A percentile compares a stretch with the other conserved stretches of the same genome.
Conservation (phyloP, 2,329 filamentous ascomycete species). For the Calonectria pseudoturangicola region DNA sequence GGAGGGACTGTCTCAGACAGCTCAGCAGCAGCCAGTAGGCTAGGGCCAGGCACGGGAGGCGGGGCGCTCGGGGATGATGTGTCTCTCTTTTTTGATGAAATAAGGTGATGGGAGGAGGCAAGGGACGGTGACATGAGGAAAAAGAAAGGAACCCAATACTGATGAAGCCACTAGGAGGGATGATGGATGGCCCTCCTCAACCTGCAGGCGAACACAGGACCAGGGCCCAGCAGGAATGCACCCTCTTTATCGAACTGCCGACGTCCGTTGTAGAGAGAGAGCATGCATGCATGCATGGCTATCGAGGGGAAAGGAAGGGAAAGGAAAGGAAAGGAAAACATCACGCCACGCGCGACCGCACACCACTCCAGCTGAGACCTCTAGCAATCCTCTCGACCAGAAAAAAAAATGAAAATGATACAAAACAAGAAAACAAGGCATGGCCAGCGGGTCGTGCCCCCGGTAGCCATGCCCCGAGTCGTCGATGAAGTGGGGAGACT, state of each 20-base stretch:
- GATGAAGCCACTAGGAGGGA: neutral
- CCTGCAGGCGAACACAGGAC: neutral
- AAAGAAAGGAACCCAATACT: neutral
- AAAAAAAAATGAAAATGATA: conserved; percentile 1
- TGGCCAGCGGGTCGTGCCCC: conserved; percentile 7
- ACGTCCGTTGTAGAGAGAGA: neutral
- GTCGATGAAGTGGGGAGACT: conserved; percentile 15
- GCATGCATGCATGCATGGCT: neutral
- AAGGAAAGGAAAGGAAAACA: no score
- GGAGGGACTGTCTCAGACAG: conserved; percentile 22
- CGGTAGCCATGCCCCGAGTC: conserved; percentile 10
- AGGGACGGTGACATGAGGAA: conserved; percentile 2
- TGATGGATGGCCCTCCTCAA: neutral
- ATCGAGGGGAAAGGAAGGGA: conserved; percentile 3
- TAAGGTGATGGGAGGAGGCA: conserved; percentile 2
- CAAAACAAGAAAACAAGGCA: conserved; percentile 18
- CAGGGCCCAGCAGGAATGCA: neutral
- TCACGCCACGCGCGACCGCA: neutral
- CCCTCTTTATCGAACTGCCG: conserved; percentile 3
- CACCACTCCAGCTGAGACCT: conserved; percentile 10
- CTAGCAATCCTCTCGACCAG: neutral
- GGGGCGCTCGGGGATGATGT: conserved; percentile 21
- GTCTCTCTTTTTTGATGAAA: conserved; percentile 23
- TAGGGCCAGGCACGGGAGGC: conserved; percentile 19
- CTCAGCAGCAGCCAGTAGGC: conserved; percentile 14